Evolutionary conservation across 331 rosid genomes (phyloP), one percentile per base, ranked within the genome.

Genomic region (Malus hybrid): DNA sequence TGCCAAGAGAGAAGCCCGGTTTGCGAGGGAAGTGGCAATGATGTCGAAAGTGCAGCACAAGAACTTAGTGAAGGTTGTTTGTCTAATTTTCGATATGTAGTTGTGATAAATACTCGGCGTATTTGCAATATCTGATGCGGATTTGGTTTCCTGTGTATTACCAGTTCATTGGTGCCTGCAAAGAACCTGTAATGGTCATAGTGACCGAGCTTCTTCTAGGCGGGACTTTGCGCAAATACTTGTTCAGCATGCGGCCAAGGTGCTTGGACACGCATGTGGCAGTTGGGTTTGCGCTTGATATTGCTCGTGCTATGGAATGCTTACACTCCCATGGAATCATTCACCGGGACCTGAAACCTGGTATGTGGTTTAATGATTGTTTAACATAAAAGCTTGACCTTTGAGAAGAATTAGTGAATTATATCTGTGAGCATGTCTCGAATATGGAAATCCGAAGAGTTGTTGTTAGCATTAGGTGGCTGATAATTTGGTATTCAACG

Each of bases 101-200:
- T n/a, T 24, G 39, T 65, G 63, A 70, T 2, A 53, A 1, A 7
- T 53, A 53, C 6, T 30, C 10, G 34, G 63, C 2, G n/a, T 48
- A 12, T 68, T 44, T 67, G 72, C 42, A 65, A 76, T 70, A 32
- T 70, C 64, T 83, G 46, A 79, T 36, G 16, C 16, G 70, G 70
- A 20, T 77, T 66, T 46, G 42, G 28, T 75, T 66, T 61, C 48
- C 56, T 73, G 76, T 60, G 66, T 77, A 72, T 79, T 80, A 50
- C 78, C 87, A 93, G 97, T 93, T 93, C 79, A 91, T 91, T 81
- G 98, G 98, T 53, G 98, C 97, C 83, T 93, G 98, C 84, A 91
- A 91, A 74, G 93, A 91, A 78, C 97, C 97, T 73, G 81, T 93
- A 68, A 91, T 91, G 98, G 98, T 93, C 42, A 91, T 93, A 85